Percentiles rank a stretch among this genome's conserved stretches.
phyloP scores from a whole-genome alignment of 441 rosid species.

The Populus trichocarpa region DNA sequence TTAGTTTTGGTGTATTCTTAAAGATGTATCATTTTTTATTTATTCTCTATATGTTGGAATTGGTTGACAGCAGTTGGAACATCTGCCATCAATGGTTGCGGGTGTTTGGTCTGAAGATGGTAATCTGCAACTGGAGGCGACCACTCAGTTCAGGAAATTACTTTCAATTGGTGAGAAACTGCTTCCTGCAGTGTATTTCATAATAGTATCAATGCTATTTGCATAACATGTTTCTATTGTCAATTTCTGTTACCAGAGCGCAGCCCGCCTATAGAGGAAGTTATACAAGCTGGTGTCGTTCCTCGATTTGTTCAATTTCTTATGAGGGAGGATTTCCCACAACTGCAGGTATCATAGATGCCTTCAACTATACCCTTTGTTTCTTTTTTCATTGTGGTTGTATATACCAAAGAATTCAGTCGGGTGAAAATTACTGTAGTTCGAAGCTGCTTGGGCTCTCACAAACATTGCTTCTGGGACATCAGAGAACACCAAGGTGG shows the following conservation, averaged over 20 bases:
- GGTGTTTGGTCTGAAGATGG: constrained; percentile 70
- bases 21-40: background rate
- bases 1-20: background rate
- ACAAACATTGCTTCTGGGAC: constrained; percentile 86
- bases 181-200: background rate
- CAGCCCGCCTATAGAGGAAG: constrained; percentile 89
- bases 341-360: constrained; percentile 60
- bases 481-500: constrained; percentile 79
- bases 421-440: constrained; percentile 33
- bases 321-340: constrained; percentile 63
- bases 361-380: background rate
- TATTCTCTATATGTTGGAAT: background rate
- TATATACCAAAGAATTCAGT: background rate
- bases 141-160: constrained; percentile 76
- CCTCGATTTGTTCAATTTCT: constrained; percentile 90
- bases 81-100: constrained; percentile 64
- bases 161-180: constrained; percentile 61
- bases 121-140: constrained; percentile 62
- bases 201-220: background rate
- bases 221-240: background rate
- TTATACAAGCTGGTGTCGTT: constrained; percentile 73
- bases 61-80: constrained; percentile 61
- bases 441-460: constrained; percentile 87
- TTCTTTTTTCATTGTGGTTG: background rate
- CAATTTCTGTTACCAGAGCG: constrained; percentile 42